Conservation (phyloP, 306 rosid genomes). For the Cicer bijugum region DNA sequence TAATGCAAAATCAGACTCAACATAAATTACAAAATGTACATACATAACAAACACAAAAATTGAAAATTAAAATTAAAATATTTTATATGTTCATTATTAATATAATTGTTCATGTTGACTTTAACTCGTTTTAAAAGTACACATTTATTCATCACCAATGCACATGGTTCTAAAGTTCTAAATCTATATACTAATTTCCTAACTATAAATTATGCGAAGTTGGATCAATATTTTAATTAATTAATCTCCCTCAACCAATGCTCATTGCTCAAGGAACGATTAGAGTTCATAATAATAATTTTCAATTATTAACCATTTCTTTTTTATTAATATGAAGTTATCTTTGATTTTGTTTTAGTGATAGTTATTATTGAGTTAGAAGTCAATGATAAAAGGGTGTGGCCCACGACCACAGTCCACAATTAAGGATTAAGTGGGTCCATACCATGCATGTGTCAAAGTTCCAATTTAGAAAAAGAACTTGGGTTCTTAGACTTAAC, state of each 20-base stretch:
- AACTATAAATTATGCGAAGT: conserved; percentile 1
- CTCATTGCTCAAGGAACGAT: conserved; percentile 38
- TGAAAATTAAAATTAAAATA: not conserved
- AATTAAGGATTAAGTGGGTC: conserved; percentile 37
- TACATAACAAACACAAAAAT: conserved; percentile 39
- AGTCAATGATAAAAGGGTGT: conserved; percentile 10
- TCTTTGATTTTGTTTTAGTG: not conserved
- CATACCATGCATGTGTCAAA: conserved; percentile 20
- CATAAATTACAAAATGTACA: conserved; percentile 38
- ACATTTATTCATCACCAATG: conserved; percentile 26
- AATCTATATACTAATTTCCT: not conserved
- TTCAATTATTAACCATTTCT: not conserved
- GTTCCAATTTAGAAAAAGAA: not conserved
- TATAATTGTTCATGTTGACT: conserved; percentile 43
- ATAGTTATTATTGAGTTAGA: conserved; percentile 9
- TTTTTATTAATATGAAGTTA: not conserved
- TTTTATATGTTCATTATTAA: conserved; percentile 11
- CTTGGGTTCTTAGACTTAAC: not conserved
- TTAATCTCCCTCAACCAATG: conserved; percentile 15
- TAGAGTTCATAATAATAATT: not conserved
- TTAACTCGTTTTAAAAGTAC: not conserved
- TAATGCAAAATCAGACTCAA: not conserved
- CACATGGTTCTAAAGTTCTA: conserved; percentile 43
- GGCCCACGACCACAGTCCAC: not conserved
- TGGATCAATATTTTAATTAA: conserved; percentile 21